These are phyloP conservation scores for Patellaria atrata DNA, from an alignment of 495 filamentous ascomycete genomes.

Conservation along the genomic window DNA sequence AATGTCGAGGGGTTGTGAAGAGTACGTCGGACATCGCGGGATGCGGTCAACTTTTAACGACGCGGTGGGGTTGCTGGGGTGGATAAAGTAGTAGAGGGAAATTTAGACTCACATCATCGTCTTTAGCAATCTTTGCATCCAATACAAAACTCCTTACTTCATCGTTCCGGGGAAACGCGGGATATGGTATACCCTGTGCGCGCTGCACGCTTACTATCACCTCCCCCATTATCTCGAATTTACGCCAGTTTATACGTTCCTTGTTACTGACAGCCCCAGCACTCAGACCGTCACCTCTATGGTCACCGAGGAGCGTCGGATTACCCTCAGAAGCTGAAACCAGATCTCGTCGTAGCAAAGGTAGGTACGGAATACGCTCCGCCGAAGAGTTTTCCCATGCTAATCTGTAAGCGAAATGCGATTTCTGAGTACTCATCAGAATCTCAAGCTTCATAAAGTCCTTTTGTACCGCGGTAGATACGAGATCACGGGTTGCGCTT, in stretches of 20 bases:
- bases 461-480: slow-evolving; percentile 53
- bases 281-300: slow-evolving; percentile 13
- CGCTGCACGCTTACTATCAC: slow-evolving; percentile 78
- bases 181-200: slow-evolving; percentile 76
- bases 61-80: no score
- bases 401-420: slow-evolving; percentile 83
- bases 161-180: slow-evolving; percentile 50
- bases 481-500: slow-evolving; percentile 61
- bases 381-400: slow-evolving; percentile 91
- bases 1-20: no score
- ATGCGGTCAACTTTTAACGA: not conserved
- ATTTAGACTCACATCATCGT: slow-evolving; percentile 41
- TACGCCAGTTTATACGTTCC: slow-evolving; percentile 86
- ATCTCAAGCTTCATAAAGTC: slow-evolving; percentile 80
- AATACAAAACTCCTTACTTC: slow-evolving; percentile 55
- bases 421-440: slow-evolving; percentile 82
- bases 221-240: slow-evolving; percentile 92
- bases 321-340: slow-evolving; percentile 89
- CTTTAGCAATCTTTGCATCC: slow-evolving; percentile 42
- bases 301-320: slow-evolving; percentile 59
- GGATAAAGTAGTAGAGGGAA: not conserved
- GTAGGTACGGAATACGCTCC: slow-evolving; percentile 84
- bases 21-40: not conserved
- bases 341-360: slow-evolving; percentile 78
- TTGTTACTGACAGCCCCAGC: slow-evolving; percentile 15